A percentile compares a stretch with the other conserved stretches of the same genome.
phyloP scores from a whole-genome alignment of 805 yeast species.

The Saturnispora ahearnii region DNA sequence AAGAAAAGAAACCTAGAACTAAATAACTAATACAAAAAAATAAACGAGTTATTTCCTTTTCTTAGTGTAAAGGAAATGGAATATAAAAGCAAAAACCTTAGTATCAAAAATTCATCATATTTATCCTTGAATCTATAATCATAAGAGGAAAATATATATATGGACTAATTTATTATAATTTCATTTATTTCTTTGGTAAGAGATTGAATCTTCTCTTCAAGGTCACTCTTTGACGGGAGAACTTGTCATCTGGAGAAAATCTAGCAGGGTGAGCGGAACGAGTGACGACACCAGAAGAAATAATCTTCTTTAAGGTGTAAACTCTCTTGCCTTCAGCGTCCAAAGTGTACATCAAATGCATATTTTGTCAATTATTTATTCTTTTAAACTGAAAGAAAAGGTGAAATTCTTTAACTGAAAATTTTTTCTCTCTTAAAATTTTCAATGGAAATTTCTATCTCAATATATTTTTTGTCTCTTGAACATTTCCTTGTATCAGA shows the following conservation, averaged over 20 bases:
- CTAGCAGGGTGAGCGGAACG: slow-evolving; percentile 99
- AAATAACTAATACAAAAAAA: neutral
- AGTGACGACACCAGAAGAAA: slow-evolving; percentile 87
- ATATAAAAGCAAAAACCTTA: neutral
- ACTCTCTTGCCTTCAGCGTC: slow-evolving; percentile 93
- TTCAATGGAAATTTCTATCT: neutral
- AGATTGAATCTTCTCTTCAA: slow-evolving; percentile 88
- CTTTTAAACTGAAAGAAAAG: neutral
- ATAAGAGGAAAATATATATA: no score
- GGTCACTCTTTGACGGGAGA: slow-evolving; percentile 97
- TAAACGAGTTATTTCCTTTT: neutral
- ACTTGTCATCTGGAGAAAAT: slow-evolving; percentile 98
- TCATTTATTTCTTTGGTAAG: slow-evolving; percentile 50
- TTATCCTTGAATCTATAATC: neutral
- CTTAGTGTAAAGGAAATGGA: neutral
- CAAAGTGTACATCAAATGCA: slow-evolving; percentile 98
- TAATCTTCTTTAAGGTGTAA: slow-evolving; percentile 79
- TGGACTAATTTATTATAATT: neutral
- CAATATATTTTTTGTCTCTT: neutral
- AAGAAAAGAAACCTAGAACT: neutral
- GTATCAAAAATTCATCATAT: neutral
- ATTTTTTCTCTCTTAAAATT: slow-evolving; percentile 3
- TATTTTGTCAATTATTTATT: slow-evolving; percentile 21
- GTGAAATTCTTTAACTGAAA: neutral
- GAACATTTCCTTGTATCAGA: neutral